A percentile compares a stretch with the other conserved stretches of the same genome.
Evolutionary conservation across 345 rosid species (phyloP).

Genomic region (Pugionium dolabratum): DNA sequence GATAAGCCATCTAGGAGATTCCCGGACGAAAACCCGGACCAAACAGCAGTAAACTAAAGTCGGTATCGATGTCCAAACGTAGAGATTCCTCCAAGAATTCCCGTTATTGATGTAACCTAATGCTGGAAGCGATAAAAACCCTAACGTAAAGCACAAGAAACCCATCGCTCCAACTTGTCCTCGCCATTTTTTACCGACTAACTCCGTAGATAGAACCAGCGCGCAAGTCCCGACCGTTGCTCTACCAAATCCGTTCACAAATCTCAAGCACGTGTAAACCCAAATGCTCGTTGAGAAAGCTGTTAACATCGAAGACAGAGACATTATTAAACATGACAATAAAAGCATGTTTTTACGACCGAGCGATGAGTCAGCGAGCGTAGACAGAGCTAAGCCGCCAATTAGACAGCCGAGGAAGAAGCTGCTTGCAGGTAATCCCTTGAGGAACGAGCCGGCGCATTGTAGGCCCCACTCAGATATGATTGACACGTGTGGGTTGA

Average conservation of each 20-base stretch:
- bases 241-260: constrained; percentile 52
- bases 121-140: constrained; percentile 50
- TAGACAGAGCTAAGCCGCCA: constrained; percentile 51
- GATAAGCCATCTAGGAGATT: constrained; percentile 63
- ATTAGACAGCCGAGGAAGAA: constrained; percentile 61
- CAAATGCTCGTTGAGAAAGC: constrained; percentile 48
- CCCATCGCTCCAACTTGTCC: constrained; percentile 47
- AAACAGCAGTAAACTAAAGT: constrained; percentile 37
- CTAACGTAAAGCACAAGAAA: constrained; percentile 51
- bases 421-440: constrained; percentile 57
- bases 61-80: constrained; percentile 52
- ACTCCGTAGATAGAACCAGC: constrained; percentile 51
- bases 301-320: constrained; percentile 43
- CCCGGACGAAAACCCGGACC: constrained; percentile 38
- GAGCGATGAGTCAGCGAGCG: constrained; percentile 57
- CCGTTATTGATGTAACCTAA: constrained; percentile 47
- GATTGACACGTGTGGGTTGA: constrained; percentile 37
- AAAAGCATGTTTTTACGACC: constrained; percentile 66
- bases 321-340: constrained; percentile 49
- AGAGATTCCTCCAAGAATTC: constrained; percentile 52
- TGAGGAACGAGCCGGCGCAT: constrained; percentile 48
- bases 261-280: constrained; percentile 49
- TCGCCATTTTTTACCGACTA: constrained; percentile 53
- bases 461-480: constrained; percentile 61
- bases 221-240: constrained; percentile 50